Base-by-base conservation (phyloP, 2,329 filamentous ascomycete species). In the Gnomoniopsis sp. region DNA sequence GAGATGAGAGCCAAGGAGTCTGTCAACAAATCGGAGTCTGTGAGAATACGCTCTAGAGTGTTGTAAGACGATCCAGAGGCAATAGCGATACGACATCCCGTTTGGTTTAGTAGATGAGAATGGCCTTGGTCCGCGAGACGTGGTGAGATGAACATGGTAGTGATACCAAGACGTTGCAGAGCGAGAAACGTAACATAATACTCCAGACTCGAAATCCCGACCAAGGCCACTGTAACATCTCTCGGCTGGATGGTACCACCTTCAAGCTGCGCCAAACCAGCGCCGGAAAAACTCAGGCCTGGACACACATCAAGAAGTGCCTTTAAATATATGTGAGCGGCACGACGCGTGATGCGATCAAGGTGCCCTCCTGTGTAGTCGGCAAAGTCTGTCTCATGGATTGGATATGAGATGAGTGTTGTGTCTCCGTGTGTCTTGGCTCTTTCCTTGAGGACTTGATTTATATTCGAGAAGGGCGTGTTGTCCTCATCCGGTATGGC, bases 141-240 rank as follows among this genome's bases (percentile, higher is more conserved):
- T 50, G 53, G 53, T 15, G 53, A 56, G 30, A 56, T 56, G 36
- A 56, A 56, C 34, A 56, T 23, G 12, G 53, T 56, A 0, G 46
- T 49, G 2, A 56, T 56, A 30, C 53, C 53, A 33, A 56, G 53
- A 7, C 53, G 53, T 33, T 56, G 53, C 3, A 56, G 44, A 38
- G 53, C 36, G 30, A 56, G 36, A 12, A 56, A 56, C 17, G 53
- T 56, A 36, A 56, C n/a, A 19, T 56, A 56, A 19, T 56, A 56
- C 53, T 56, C 47, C 30, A 56, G 19, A 26, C 53, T 56, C 21
- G 53, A 56, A 33, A 56, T 56, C 6, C 53, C 53, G 7, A 50
- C 34, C 21, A 56, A 38, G 30, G 53, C 46, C 22, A 56, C 53
- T 2, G 38, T 46, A n/a, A 33, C n/a, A 14, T 34, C 41, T 14